Percentiles rank a stretch among this genome's conserved stretches.
Conservation (phyloP, 1,139 yeast species). For the Yarrowia galli region DNA sequence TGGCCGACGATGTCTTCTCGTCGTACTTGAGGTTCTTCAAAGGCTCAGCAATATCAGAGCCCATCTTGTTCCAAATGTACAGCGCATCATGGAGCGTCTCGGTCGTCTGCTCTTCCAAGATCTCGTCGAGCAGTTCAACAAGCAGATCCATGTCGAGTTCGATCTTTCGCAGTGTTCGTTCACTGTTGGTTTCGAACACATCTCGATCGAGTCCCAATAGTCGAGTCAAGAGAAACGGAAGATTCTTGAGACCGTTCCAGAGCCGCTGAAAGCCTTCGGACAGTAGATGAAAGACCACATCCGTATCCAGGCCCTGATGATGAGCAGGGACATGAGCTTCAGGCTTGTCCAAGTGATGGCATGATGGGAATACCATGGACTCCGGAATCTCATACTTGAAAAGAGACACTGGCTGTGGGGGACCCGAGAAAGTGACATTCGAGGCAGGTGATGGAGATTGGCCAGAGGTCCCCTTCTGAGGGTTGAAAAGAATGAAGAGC, state of each 20-base stretch:
- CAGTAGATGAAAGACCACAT: neutral
- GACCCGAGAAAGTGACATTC: neutral
- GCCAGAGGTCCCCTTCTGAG: neutral
- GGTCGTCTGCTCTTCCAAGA: neutral
- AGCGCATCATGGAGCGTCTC: constrained; percentile 8
- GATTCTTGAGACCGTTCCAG: constrained; percentile 3
- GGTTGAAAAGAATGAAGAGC: constrained; percentile 5
- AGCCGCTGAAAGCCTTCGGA: constrained; percentile 3
- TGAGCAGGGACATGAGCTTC: neutral
- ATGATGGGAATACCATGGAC: neutral
- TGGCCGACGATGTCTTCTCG: neutral
- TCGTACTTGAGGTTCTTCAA: constrained; percentile 4
- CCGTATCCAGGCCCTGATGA: neutral
- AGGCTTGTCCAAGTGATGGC: neutral
- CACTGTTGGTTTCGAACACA: constrained; percentile 9
- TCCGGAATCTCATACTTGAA: constrained; percentile 3
- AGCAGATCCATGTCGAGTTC: constrained; percentile 4
- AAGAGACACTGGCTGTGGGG: constrained; percentile 5
- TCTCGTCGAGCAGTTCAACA: neutral
- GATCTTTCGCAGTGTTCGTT: neutral
- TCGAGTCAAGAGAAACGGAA: neutral
- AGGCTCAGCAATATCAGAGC: constrained; percentile 11
- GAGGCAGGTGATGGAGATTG: neutral
- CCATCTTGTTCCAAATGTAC: constrained; percentile 16
- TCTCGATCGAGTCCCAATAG: constrained; percentile 9